Conservation (phyloP, 2,329 filamentous ascomycete species). For the Endoconidiophora laricicola region DNA sequence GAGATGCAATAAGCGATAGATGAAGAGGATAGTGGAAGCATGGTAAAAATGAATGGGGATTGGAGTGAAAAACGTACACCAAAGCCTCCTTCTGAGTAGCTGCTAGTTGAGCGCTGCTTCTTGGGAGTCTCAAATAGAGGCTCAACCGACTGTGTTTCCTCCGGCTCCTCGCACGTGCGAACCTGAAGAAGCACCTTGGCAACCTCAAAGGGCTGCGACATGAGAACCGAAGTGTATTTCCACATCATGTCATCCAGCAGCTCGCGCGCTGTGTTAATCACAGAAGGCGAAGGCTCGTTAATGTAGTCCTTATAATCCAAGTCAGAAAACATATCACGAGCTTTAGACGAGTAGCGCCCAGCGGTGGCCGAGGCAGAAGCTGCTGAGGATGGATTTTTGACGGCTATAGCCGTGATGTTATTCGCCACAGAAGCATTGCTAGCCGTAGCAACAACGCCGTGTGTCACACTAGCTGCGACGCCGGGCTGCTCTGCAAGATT, state of each 20-base stretch:
- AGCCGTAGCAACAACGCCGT: constrained; percentile 23
- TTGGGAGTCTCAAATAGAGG: constrained; percentile 12
- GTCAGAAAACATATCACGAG: constrained; percentile 75
- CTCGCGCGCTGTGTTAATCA: constrained; percentile 51
- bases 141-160: constrained; percentile 10
- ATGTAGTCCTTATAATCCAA: constrained; percentile 85
- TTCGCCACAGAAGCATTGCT: constrained; percentile 23
- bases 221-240: constrained; percentile 78
- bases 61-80: constrained; percentile 6
- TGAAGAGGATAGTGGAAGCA: background rate
- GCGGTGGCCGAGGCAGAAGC: constrained; percentile 9
- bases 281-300: constrained; percentile 56
- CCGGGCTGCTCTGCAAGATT: constrained; percentile 29
- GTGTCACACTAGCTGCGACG: constrained; percentile 21
- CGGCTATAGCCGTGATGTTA: constrained; percentile 23
- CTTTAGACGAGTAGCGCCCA: constrained; percentile 38
- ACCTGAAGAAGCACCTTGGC: constrained; percentile 87
- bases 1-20: background rate
- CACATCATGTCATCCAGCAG: constrained; percentile 73
- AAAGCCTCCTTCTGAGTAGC: constrained; percentile 9
- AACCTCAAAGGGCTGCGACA: constrained; percentile 93
- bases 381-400: constrained; percentile 22
- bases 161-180: constrained; percentile 20
- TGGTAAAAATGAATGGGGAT: background rate
- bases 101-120: constrained; percentile 7